Evolutionary conservation across 768 basidiomycete species (phyloP).

Genomic region (Phlebiopsis gigantea): DNA sequence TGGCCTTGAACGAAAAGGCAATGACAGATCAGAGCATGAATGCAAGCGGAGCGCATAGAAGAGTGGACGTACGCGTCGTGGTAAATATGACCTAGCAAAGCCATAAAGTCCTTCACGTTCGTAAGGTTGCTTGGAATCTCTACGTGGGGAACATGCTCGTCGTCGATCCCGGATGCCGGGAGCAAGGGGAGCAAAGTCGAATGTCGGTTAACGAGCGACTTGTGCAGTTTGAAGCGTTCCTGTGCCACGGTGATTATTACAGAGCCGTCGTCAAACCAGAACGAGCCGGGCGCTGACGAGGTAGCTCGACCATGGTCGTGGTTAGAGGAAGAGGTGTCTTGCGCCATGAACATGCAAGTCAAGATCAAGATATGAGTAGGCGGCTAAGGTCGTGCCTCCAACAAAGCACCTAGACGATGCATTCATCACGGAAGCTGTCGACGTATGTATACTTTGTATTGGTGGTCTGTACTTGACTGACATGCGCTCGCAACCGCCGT

Average conservation of each 20-base stretch:
- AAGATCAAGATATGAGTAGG: not conserved
- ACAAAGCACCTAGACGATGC: no score
- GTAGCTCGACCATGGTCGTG: not conserved
- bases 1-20: slow-evolving; percentile 32
- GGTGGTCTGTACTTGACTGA: no score
- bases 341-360: not conserved
- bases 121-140: slow-evolving; percentile 33
- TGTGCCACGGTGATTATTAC: slow-evolving; percentile 42
- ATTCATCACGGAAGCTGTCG: no score
- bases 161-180: not conserved
- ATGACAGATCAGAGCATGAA: not conserved
- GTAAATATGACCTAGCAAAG: slow-evolving; percentile 59
- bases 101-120: slow-evolving; percentile 42
- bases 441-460: no score
- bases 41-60: slow-evolving; percentile 2
- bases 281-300: slow-evolving; percentile 28
- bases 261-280: slow-evolving; percentile 67
- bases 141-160: slow-evolving; percentile 14
- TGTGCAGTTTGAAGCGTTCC: slow-evolving; percentile 53
- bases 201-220: slow-evolving; percentile 45
- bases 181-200: slow-evolving; percentile 30
- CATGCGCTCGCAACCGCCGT: no score
- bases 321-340: not conserved
- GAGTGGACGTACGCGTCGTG: slow-evolving; percentile 53
- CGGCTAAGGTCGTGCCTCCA: no score